Percentiles rank a stretch among this genome's conserved stretches.
These are phyloP conservation scores for Thuja plicata DNA, from an alignment of 83 land plant species.

Conservation along the genomic window DNA sequence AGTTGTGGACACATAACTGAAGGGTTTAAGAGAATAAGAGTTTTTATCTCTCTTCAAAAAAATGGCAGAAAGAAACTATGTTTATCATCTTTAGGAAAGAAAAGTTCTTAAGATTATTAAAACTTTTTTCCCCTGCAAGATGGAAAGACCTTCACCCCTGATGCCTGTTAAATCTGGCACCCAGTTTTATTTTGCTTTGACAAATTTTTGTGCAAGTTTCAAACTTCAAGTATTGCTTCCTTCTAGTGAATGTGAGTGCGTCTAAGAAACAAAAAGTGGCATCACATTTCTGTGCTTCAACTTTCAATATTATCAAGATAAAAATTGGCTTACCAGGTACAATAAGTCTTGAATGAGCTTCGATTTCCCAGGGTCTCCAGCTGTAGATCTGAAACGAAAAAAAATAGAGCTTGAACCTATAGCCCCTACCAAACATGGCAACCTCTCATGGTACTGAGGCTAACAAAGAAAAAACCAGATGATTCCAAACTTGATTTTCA, in stretches of 20 bases:
- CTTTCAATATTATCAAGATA: background rate
- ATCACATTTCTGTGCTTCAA: background rate
- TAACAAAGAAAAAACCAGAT: background rate
- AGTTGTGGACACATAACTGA: background rate
- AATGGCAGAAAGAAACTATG: background rate
- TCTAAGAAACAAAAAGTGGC: background rate
- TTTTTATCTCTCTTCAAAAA: background rate
- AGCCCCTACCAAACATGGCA: background rate
- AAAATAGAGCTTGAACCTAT: background rate
- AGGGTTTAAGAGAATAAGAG: background rate
- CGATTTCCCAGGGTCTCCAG: slow-evolving; percentile 77
- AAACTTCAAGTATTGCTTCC: background rate
- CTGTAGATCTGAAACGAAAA: slow-evolving; percentile 57
- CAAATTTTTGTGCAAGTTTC: background rate
- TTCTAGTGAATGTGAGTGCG: background rate
- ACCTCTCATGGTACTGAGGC: background rate
- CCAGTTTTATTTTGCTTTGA: background rate
- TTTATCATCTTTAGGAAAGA: background rate
- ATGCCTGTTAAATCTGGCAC: background rate
- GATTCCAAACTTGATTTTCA: background rate
- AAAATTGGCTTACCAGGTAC: background rate
- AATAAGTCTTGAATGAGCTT: slow-evolving; percentile 22
- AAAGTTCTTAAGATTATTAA: background rate
- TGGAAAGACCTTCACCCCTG: background rate
- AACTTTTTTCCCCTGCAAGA: background rate